Evolutionary conservation across 306 rosid genomes (phyloP).

Genomic region (Aeschynomene evenia): DNA sequence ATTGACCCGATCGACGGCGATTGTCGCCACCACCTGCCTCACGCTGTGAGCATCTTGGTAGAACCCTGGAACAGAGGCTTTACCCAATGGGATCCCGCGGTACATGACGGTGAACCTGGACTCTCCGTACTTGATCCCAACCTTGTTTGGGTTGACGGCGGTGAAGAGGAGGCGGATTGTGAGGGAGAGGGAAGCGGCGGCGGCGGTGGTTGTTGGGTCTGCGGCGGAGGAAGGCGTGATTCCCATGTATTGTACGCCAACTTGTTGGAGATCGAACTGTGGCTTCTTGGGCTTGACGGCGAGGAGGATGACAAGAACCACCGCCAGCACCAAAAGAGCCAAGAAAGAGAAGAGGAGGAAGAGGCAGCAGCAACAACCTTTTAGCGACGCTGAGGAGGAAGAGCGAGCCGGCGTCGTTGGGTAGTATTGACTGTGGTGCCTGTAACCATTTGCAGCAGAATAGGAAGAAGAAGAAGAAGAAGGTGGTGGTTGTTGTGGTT

Average conservation of each 20-base stretch:
- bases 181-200: constrained; percentile 70
- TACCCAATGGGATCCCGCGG: constrained; percentile 84
- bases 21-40: constrained; percentile 65
- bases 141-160: constrained; percentile 88
- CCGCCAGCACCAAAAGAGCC: constrained; percentile 69
- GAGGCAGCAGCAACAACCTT: constrained; percentile 94
- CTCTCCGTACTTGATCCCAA: constrained; percentile 90
- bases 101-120: constrained; percentile 94
- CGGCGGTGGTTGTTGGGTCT: constrained; percentile 16
- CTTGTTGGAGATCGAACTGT: constrained; percentile 89
- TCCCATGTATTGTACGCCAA: constrained; percentile 83
- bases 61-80: constrained; percentile 81
- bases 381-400: constrained; percentile 70
- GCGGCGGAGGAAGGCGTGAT: constrained; percentile 46
- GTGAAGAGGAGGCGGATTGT: constrained; percentile 67
- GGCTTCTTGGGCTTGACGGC: constrained; percentile 94
- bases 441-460: constrained; percentile 11
- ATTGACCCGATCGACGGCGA: constrained; percentile 76
- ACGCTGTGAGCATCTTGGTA: constrained; percentile 75
- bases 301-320: constrained; percentile 68
- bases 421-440: constrained; percentile 30
- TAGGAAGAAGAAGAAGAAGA: not conserved
- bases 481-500: not conserved
- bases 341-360: constrained; percentile 83
- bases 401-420: constrained; percentile 43